Evolutionary conservation across 2,329 filamentous ascomycete genomes (phyloP), one percentile per base, ranked within the genome.

Genomic region (Cladophialophora exuberans): DNA sequence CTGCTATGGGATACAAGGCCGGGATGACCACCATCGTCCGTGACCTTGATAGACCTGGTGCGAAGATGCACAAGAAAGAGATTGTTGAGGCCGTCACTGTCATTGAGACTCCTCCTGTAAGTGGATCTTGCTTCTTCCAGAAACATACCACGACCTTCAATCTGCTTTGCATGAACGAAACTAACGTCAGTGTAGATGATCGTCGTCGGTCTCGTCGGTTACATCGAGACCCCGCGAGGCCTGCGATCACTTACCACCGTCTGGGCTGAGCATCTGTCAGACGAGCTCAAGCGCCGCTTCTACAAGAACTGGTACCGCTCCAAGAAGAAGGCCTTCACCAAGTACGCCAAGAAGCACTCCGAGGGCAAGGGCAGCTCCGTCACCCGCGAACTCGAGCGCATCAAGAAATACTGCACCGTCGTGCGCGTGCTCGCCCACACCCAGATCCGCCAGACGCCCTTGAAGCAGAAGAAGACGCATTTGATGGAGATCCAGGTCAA

Each of bases 281-380:
- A 99, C 79, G 94, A 97, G 83, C 76, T 99, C 79, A 96, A 96
- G 88, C 90, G 94, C 74, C 90, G 94, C 76, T 99, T 99, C 90
- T 99, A 99, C 90, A 97, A 97, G 91, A 99, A 99, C 89, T 99
- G 94, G 94, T 99, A 99, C 89, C 96, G 96, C 89, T 91, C 87
- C 86, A 99, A 99, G 92, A 97, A 97, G 90, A 99, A 99, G 93
- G 94, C 94, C 63, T 99, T 99, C 85, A 99, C 94, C 85, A 97
- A 96, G 85, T 99, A 99, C 83, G 90, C 94, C 84, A 99, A 97
- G 90, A 93, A 96, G 87, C 90, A 97, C 88, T 91, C 93, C 65
- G 93, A 97, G 84, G 87, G 81, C 83, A 89, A 79, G 80, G 92
- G 90, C 72, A 82, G 89, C 69, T 91, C 90, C 73, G 88, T 97